These are phyloP conservation scores for Aspergillus carlsbadensis DNA, from an alignment of 495 filamentous ascomycete genomes.

Conservation along the genomic window DNA sequence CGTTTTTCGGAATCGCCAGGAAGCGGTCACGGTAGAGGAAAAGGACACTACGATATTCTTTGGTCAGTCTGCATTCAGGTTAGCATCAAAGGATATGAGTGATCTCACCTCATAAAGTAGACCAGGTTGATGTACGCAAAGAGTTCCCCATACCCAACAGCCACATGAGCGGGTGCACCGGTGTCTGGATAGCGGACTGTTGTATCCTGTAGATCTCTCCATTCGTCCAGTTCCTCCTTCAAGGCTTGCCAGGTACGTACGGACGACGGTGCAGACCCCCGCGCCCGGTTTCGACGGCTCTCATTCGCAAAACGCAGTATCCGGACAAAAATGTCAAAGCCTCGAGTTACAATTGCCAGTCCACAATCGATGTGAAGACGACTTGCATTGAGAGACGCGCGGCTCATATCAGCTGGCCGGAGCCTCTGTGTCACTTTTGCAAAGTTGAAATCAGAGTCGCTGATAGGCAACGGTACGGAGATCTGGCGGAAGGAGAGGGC, in stretches of 20 bases:
- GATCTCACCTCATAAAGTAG: slow-evolving; percentile 46
- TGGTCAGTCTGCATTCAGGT: background rate
- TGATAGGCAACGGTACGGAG: slow-evolving; percentile 42
- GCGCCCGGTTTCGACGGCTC: slow-evolving; percentile 33
- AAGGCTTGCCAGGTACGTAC: slow-evolving; percentile 31
- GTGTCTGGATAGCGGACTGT: slow-evolving; percentile 41
- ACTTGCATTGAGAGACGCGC: slow-evolving; percentile 17
- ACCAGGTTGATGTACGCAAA: slow-evolving; percentile 48
- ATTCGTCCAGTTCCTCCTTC: slow-evolving; percentile 42
- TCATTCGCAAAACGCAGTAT: slow-evolving; percentile 47
- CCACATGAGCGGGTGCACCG: slow-evolving; percentile 40
- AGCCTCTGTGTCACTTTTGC: slow-evolving; percentile 28
- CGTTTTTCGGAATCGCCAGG: slow-evolving; percentile 34
- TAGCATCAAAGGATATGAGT: no score
- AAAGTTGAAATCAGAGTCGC: slow-evolving; percentile 43
- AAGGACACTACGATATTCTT: slow-evolving; percentile 27
- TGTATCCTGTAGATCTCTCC: slow-evolving; percentile 39
- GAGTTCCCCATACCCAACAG: slow-evolving; percentile 42
- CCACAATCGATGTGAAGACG: slow-evolving; percentile 39
- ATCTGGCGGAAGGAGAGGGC: slow-evolving; percentile 45
- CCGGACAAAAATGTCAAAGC: slow-evolving; percentile 46
- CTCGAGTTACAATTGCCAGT: slow-evolving; percentile 39
- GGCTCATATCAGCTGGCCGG: slow-evolving; percentile 39
- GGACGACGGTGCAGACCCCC: slow-evolving; percentile 16
- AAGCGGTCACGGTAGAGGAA: slow-evolving; percentile 45